These are phyloP conservation scores for Lachancea lanzarotensis DNA, from an alignment of 805 yeast species.

Conservation along the genomic window DNA sequence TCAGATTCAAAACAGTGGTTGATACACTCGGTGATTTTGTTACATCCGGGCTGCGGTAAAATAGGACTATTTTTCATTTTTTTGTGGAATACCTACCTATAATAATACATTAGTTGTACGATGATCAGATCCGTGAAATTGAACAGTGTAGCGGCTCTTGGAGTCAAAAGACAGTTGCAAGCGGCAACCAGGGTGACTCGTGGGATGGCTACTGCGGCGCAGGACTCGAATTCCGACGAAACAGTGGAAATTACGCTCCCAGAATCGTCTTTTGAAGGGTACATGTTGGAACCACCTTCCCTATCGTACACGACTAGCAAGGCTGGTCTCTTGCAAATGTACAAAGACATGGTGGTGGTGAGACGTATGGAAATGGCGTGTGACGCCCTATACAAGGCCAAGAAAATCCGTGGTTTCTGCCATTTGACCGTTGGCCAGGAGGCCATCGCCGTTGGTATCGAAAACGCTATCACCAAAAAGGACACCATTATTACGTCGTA, in stretches of 20 bases:
- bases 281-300: constrained; percentile 68
- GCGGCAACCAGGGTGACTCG: constrained; percentile 5
- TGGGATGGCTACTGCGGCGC: constrained; percentile 17
- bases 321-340: constrained; percentile 78
- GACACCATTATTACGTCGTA: constrained; percentile 94
- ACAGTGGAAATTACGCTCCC: constrained; percentile 55
- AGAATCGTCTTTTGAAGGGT: constrained; percentile 77
- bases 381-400: constrained; percentile 96
- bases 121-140: constrained; percentile 5
- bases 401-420: constrained; percentile 98
- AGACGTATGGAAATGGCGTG: constrained; percentile 99
- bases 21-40: too few relatives aligned
- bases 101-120: not conserved
- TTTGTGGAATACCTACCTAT: too few relatives aligned
- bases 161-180: not conserved
- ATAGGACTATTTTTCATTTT: too few relatives aligned
- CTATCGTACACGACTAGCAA: constrained; percentile 73
- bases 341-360: constrained; percentile 88
- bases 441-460: constrained; percentile 98
- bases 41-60: too few relatives aligned
- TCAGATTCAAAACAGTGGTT: not conserved
- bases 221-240: constrained; percentile 19
- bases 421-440: constrained; percentile 98
- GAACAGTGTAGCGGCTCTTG: not conserved
- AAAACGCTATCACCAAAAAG: constrained; percentile 76